A percentile compares a stretch with the other conserved stretches of the same genome.
Evolutionary conservation across 176 grass and related monocot genomes (phyloP).

Genomic region (Themeda triandra): DNA sequence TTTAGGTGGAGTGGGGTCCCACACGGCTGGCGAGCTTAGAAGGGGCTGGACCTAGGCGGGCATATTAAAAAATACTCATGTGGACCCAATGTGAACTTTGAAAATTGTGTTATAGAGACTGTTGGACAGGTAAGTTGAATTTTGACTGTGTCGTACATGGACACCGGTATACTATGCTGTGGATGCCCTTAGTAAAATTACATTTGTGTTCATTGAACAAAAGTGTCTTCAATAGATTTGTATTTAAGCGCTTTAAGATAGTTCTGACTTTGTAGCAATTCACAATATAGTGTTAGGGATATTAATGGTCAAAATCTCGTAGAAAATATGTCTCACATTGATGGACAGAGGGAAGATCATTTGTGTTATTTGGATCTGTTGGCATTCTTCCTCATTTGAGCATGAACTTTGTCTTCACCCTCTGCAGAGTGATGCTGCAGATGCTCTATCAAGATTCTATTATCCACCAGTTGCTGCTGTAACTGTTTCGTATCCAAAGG

Average conservation of each 20-base stretch:
- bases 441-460: slow-evolving; percentile 85
- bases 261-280: not conserved
- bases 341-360: not conserved
- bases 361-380: not conserved
- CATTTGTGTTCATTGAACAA: not conserved
- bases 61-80: not conserved
- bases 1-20: too few relatives aligned
- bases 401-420: not conserved
- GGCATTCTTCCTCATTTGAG: slow-evolving; percentile 6
- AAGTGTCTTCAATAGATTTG: not conserved
- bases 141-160: not conserved
- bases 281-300: not conserved
- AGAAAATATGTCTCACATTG: not conserved
- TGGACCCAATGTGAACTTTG: not conserved
- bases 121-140: not conserved
- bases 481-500: slow-evolving; percentile 81
- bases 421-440: slow-evolving; percentile 63
- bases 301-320: not conserved
- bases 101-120: not conserved
- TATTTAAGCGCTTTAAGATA: not conserved
- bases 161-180: not conserved
- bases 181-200: not conserved
- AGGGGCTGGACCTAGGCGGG: not conserved
- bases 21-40: not conserved
- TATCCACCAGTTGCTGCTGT: slow-evolving; percentile 97